Evolutionary conservation across 2,329 filamentous ascomycete genomes (phyloP), one percentile per base, ranked within the genome.

Genomic region (Monilinia fructicola): DNA sequence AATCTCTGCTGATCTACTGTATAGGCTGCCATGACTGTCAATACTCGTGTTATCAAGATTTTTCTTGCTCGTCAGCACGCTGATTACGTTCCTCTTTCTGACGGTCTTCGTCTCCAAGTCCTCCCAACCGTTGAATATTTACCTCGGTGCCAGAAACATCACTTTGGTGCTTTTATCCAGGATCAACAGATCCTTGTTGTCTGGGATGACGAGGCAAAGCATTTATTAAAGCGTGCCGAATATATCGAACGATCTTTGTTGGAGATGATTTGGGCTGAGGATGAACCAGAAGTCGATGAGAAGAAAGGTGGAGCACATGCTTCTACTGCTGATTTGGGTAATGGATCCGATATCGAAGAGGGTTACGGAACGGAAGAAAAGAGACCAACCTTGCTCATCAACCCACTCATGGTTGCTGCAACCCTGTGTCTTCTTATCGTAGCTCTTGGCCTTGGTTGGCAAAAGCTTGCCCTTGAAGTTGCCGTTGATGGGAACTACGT

Each of bases 11-110:
- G 54, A 65, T 18, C 23, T 23, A 21, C 21, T 50, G 16, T 26
- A 14, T 48, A 88, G 84, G 86, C 83, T 72, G 87, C 87, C 61
- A 88, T 90, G 83, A 90, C 88, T 4, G 81, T 90, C 69, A 88
- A 85, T 73, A 90, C 87, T 4, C 81, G 83, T 67, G 83, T 89
- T 52, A 87, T 90, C 72, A 84, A 85, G 70, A 80, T 87, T 38
- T 82, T 90, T 69, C 78, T 89, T 9, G 73, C 75, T 4, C 78
- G 82, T 66, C 77, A 80, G 59, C 81, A 79, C 55, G 70, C 79
- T 28, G 78, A 84, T 21, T 87, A 83, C 70, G 84, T 90, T 12
- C 85, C 87, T 12, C 78, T 90, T 21, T 76, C 81, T 21, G 79
- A 83, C 64, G 85, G 84, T 4, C 80, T 88, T 23, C 83, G 84